Base-by-base conservation (phyloP, 1,284 basidiomycete genomes). In the Malassezia pachydermatis region DNA sequence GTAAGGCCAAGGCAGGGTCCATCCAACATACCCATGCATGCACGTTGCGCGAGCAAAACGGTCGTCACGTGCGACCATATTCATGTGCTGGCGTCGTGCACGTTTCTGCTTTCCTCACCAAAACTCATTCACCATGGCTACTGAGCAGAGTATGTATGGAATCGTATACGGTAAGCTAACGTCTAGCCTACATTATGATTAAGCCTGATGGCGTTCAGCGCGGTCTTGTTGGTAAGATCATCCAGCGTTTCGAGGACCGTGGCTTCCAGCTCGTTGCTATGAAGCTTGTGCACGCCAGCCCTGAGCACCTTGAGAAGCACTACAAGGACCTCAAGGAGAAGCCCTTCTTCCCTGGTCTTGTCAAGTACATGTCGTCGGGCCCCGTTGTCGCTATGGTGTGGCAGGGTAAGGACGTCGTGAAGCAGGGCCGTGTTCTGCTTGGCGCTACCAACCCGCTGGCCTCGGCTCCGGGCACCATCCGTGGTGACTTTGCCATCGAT, bases 311-410 rank as follows among this genome's bases (percentile, higher is more conserved):
- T 39, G 67, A 70, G 55, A 58, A 62, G 65, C 68, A 71, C 62
- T 71, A 71, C 63, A 55, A 55, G 46, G 68, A 71, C 55, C 67
- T 71, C 51, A 68, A 68, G 65, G 67, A 64, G 51, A 71, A 71
- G 59, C 57, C 61, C 45, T 71, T 71, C 63, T 71, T 70, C 65
- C 62, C 65, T 41, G 67, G 67, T 34, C 60, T 71, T 45, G 57
- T 69, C 58, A 66, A 70, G 65, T 68, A 68, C 60, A 68, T 95
- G 90, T 80, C 82, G 50, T 81, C 86, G 58, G 92, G 92, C 58
- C 92, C 92, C 65, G 92, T 99, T 64, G 84, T 94, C 69, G 86
- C 80, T 70, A 94, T 95, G 82, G 92, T 92, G 69, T 95, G 88
- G 81, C 80, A 95, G 77, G 92, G 92, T 65, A 83, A 90, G 68